Conservation (phyloP, 495 filamentous ascomycete genomes). For the Pseudoneurospora amorphoporcata region DNA sequence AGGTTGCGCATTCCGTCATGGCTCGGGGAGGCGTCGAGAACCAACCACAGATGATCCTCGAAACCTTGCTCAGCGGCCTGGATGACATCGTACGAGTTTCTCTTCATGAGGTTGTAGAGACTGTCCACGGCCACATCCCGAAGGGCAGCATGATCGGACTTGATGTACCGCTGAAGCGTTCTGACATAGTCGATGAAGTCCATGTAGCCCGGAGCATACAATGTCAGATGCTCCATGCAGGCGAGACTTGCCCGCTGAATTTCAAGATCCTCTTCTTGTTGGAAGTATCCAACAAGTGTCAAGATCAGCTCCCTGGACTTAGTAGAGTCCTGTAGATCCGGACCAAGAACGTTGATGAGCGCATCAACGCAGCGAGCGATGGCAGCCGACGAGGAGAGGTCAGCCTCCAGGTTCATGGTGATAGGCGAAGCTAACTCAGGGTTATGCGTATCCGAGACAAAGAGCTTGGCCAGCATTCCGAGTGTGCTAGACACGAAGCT, state of each 20-base stretch:
- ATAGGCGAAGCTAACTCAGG: constrained; percentile 65
- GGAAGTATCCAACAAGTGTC: constrained; percentile 74
- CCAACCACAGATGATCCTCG: constrained; percentile 87
- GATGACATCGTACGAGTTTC: constrained; percentile 72
- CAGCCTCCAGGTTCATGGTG: constrained; percentile 81
- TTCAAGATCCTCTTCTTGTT: constrained; percentile 63
- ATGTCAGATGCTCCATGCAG: constrained; percentile 81
- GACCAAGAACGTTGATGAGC: constrained; percentile 88
- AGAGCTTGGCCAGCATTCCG: constrained; percentile 86
- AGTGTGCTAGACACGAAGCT: constrained; percentile 81
- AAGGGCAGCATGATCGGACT: constrained; percentile 53
- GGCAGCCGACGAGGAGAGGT: constrained; percentile 66
- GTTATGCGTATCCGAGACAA: constrained; percentile 84
- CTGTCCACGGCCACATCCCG: constrained; percentile 77
- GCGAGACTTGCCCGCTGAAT: constrained; percentile 66
- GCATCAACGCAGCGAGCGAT: constrained; percentile 88
- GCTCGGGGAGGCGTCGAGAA: constrained; percentile 63
- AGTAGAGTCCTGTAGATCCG: constrained; percentile 86
- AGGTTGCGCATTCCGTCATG: constrained; percentile 72
- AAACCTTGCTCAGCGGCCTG: constrained; percentile 60
- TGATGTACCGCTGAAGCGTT: constrained; percentile 65
- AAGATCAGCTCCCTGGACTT: constrained; percentile 87
- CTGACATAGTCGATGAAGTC: constrained; percentile 76
- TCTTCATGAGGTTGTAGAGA: constrained; percentile 89
- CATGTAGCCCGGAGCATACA: constrained; percentile 83